Base-by-base conservation (phyloP, 1,284 basidiomycete genomes). In the Porodaedalea pini region DNA sequence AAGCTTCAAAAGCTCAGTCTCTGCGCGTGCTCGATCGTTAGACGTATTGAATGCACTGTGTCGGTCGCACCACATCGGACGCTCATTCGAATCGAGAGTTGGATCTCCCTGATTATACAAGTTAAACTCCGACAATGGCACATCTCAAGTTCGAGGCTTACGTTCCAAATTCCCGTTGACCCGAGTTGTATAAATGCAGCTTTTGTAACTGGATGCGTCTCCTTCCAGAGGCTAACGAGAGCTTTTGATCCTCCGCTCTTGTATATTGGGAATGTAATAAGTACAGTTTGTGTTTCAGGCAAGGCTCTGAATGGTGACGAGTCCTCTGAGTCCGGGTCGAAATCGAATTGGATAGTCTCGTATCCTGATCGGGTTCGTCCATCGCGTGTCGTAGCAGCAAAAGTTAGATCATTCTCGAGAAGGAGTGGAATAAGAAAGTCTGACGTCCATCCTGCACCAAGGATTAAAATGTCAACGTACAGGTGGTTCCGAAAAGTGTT, bases 391-490 rank as follows among this genome's bases (percentile, higher is more conserved):
- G 85, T 86, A 2, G 80, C 75, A 1, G 81, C 79, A 63, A 75
- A 79, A 0, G 74, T 72, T 57, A 86, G 62, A 15, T 69, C 59
- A 19, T 70, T 69, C 13, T 70, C 61, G 6, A 65, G 34, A 65
- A 82, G 80, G n/a, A 83, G 78, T 0, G 83, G 79, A 41, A 82
- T 73, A 44, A 88, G 74, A 69, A 87, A 88, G 8, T 74, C 75
- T 0, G 77, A 81, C 1, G 83, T 83, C 85, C 86, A 89, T 37
- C 84, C 84, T 15, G 82, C 80, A 44, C 85, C 85, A 23, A 88
- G 77, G 52, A 86, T 79, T 40, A 87, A 78, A 40, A 86, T 68
- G n/a, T n/a, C n/a, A n/a, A n/a, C n/a, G n/a, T n/a, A n/a, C n/a
- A n/a, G n/a, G n/a, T n/a, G n/a, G n/a, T n/a, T n/a, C n/a, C n/a